These are phyloP conservation scores for Coniophora puteana DNA, from an alignment of 1,284 basidiomycete genomes.

Conservation along the genomic window DNA sequence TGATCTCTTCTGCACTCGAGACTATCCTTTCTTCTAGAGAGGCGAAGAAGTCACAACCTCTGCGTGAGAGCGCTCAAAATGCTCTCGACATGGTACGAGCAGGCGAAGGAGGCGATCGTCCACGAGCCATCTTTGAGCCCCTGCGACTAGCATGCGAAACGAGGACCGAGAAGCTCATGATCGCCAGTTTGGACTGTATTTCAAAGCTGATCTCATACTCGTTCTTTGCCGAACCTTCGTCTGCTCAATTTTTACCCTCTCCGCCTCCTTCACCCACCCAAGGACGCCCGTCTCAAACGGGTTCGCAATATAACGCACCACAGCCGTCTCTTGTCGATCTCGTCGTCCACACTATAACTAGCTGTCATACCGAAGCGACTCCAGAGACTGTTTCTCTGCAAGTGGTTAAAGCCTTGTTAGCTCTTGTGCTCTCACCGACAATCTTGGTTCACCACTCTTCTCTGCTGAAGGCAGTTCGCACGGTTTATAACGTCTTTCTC, in stretches of 20 bases:
- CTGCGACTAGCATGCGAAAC: conserved; percentile 93
- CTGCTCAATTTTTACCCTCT: conserved; percentile 37
- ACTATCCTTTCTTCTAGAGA: conserved; percentile 87
- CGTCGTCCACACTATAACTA: conserved; percentile 90
- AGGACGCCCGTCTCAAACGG: conserved; percentile 38
- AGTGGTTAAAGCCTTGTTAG: conserved; percentile 90
- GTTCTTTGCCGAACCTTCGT: conserved; percentile 75
- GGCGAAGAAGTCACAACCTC: conserved; percentile 78
- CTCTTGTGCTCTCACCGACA: conserved; percentile 82
- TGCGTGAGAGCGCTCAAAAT: conserved; percentile 78
- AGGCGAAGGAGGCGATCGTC: conserved; percentile 65
- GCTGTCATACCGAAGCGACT: conserved; percentile 85
- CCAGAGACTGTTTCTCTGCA: conserved; percentile 90
- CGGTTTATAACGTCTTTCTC: conserved; percentile 96
- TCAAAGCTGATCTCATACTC: conserved; percentile 95
- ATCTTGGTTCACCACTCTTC: conserved; percentile 92
- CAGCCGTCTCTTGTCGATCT: conserved; percentile 81
- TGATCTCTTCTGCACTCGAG: conserved; percentile 86
- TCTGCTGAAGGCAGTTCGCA: conserved; percentile 90
- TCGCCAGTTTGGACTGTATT: conserved; percentile 93
- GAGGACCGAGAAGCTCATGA: conserved; percentile 86
- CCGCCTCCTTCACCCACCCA: conserved; percentile 69
- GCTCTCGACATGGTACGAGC: conserved; percentile 82
- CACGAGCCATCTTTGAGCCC: conserved; percentile 89
- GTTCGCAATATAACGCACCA: conserved; percentile 49